These are phyloP conservation scores for Rhodotorula glutinis DNA, from an alignment of 1,284 basidiomycete species.

Conservation along the genomic window DNA sequence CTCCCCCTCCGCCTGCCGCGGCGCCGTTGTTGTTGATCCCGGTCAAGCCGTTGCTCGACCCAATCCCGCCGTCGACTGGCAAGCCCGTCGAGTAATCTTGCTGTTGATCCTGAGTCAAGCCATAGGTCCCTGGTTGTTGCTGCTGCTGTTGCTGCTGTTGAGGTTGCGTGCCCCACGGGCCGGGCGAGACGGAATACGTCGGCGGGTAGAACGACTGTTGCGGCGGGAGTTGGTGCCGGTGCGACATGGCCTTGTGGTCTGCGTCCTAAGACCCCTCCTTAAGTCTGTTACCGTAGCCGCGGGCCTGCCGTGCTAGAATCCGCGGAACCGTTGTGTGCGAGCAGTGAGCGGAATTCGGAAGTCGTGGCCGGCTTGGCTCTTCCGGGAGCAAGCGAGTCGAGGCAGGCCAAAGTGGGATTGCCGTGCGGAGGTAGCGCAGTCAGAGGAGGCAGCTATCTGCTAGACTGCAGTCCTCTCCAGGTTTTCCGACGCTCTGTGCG, in stretches of 20 bases:
- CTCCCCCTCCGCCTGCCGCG: background rate
- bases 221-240: slow-evolving; percentile 3
- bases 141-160: background rate
- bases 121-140: background rate
- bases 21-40: background rate
- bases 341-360: no score
- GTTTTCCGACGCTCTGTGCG: no score
- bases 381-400: no score
- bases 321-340: no score
- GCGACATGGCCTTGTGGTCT: background rate
- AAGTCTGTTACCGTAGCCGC: no score
- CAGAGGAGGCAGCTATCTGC: no score
- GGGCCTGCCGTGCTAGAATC: no score
- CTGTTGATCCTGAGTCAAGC: background rate
- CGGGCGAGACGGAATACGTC: background rate
- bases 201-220: slow-evolving; percentile 11
- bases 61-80: background rate
- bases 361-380: no score
- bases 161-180: background rate
- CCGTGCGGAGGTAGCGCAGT: no score
- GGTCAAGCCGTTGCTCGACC: background rate
- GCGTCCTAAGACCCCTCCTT: no score
- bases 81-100: background rate
- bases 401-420: no score
- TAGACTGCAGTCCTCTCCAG: no score